Evolutionary conservation across 352 stramenopile species (phyloP), one percentile per base, ranked within the genome.

Genomic region (Globisporangium cylindrosporum): DNA sequence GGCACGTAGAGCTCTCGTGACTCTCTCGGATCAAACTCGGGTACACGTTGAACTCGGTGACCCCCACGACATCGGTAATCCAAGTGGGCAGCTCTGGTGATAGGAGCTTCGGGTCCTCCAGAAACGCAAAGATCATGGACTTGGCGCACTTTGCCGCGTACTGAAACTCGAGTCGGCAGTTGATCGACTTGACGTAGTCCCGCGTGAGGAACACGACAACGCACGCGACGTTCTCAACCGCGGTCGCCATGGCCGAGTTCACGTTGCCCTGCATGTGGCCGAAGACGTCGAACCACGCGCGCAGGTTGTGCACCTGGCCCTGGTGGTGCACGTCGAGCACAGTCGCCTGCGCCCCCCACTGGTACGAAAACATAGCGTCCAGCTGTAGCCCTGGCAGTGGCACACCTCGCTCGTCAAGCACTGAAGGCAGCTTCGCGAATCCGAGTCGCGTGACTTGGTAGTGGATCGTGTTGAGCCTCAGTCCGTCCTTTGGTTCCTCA

Each of bases 231-330:
- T 75, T 86, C 51, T 88, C 77, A 10, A 90, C 76, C 0, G 79
- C 79, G 3, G 76, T 72, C 38, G 79, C 81, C 81, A 90, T 90
- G 6, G 81, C 78, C 14, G 79, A 75, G 68, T 89, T 86, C 54
- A 88, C 77, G 51, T 88, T 89, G 51, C 81, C 81, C 53, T 89
- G 78, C 77, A 90, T 90, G 75, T 88, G 72, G 41, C 81, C 79
- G 36, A 77, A 88, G 29, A 90, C 77, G 48, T 87, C 78, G 46
- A 87, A 79, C 81, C 81, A 90, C 24, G 78, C 73, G 43, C 77
- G 70, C 9, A 85, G 20, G 8, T 74, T 75, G 59, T 73, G 68
- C 3, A 86, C 69, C 10, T 60, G 62, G 12, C 78, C 78, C 27
- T 87, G 78, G 54, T 85, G 71, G 41, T 85, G 66, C 48, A 88